Conservation (phyloP, 1,284 basidiomycete genomes). For the Ustilago sp. region DNA sequence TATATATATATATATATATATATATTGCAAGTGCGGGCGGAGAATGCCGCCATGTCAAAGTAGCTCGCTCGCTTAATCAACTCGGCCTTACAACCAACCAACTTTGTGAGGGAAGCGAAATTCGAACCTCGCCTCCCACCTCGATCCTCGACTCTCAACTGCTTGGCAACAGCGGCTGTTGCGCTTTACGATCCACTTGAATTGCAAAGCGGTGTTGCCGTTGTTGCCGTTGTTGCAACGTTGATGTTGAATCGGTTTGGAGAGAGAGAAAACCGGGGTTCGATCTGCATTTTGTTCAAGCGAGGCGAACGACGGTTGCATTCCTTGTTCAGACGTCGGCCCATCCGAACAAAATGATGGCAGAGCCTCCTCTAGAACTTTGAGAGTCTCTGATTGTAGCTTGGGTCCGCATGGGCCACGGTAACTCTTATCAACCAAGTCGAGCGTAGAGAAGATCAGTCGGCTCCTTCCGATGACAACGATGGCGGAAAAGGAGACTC, state of each 20-base stretch:
- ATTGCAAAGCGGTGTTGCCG: background rate
- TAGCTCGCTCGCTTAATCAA: conserved; percentile 15
- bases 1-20: too few species aligned
- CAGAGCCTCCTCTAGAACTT: background rate
- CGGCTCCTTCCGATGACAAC: background rate
- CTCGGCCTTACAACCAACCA: conserved; percentile 23
- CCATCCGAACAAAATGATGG: background rate
- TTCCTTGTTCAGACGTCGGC: background rate
- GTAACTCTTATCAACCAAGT: background rate
- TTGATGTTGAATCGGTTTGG: background rate
- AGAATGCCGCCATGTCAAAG: conserved; percentile 14
- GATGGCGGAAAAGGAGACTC: background rate
- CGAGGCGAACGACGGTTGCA: background rate
- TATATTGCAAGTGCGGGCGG: background rate
- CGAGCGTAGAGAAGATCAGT: background rate
- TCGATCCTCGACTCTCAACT: background rate
- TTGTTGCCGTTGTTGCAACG: background rate
- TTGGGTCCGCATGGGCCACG: background rate
- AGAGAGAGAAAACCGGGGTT: background rate
- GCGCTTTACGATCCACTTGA: background rate
- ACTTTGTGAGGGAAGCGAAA: background rate
- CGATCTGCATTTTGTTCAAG: background rate
- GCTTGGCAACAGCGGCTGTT: background rate
- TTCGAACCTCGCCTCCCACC: background rate
- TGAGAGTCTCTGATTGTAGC: background rate